Conservation (phyloP, 176 grass and related monocot species). For the Melocanna baccifera region DNA sequence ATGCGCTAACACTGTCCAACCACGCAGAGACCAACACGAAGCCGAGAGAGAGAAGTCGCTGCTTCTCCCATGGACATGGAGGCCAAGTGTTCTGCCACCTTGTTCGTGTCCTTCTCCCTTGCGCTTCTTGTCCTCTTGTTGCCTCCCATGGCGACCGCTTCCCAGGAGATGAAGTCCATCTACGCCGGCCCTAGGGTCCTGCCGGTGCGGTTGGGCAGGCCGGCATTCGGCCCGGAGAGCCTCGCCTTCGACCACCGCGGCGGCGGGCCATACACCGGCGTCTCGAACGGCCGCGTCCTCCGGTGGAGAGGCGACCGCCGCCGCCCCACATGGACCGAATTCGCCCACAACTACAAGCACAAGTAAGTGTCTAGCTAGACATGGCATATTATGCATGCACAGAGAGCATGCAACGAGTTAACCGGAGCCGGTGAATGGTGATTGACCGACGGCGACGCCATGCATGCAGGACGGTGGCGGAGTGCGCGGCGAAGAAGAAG, state of each 20-base stretch:
- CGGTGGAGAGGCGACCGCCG: slow-evolving; percentile 44
- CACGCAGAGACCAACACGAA: background rate
- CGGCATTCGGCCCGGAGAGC: slow-evolving; percentile 81
- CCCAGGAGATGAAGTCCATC: slow-evolving; percentile 47
- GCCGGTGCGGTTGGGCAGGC: slow-evolving; percentile 35
- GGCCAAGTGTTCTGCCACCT: slow-evolving; percentile 22
- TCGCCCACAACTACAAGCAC: slow-evolving; percentile 67
- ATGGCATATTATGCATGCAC: background rate
- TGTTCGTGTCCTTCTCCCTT: background rate
- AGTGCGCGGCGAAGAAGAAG: slow-evolving; percentile 38
- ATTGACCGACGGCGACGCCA: background rate
- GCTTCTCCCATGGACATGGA: slow-evolving; percentile 26
- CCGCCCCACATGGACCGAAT: slow-evolving; percentile 53
- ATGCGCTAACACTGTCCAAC: background rate
- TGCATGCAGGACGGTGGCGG: slow-evolving; percentile 29
- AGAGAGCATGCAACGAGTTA: background rate
- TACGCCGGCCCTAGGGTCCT: slow-evolving; percentile 27
- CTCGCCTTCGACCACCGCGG: slow-evolving; percentile 73
- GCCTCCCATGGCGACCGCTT: slow-evolving; percentile 4
- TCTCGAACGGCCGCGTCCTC: slow-evolving; percentile 78
- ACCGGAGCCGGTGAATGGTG: background rate
- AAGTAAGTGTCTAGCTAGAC: background rate
- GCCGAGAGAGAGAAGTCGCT: background rate
- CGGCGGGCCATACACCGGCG: slow-evolving; percentile 71
- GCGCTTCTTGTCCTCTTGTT: slow-evolving; percentile 12